Evolutionary conservation across 805 yeast species (phyloP), one percentile per base, ranked within the genome.

Genomic region (Komagataella mondaviorum): DNA sequence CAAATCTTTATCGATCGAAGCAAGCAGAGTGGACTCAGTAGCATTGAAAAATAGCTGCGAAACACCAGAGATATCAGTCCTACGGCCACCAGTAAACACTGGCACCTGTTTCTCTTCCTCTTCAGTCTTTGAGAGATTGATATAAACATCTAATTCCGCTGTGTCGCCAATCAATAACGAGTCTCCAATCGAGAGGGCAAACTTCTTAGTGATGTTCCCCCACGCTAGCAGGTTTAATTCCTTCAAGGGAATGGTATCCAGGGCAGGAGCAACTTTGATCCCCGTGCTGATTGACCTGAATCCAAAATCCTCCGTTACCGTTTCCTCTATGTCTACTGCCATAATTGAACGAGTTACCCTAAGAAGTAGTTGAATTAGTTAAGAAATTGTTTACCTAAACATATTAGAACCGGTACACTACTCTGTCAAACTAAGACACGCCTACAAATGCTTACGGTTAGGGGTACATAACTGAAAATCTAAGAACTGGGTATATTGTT

Each of bases 281-380:
- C 62, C 55, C 10, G 57, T 53, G 14, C 71, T 72, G 7, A 70
- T 45, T 39, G 64, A 57, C 54, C 66, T 72, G 63, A 73, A 75
- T 5, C 78, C 78, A 53, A 71, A 65, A 55, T 71, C 74, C 53
- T 71, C 74, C 4, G 74, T 47, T 6, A 24, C 44, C 3, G 36
- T 14, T 43, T 47, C 49, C 43, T 47, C 43, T 17, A 47, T 44
- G 14, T 44, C 46, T 10, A 17, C 46, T 12, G 18, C 10, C 18
- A 17, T 17, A 7, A 8, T 44, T 44, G 20, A 20, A 20, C 6
- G 12, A n/a, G 6, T 7, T 10, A 44, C 2, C 46, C 22, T 44
- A 17, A 18, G 22, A 22, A 46, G 17, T 30, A 14, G 39, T 30
- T 30, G 2, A 30, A 30, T 10, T 14, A 30, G 39, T 10, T 10